Base-by-base conservation (phyloP, 2,329 filamentous ascomycete species). In the Ascochyta pisi region DNA sequence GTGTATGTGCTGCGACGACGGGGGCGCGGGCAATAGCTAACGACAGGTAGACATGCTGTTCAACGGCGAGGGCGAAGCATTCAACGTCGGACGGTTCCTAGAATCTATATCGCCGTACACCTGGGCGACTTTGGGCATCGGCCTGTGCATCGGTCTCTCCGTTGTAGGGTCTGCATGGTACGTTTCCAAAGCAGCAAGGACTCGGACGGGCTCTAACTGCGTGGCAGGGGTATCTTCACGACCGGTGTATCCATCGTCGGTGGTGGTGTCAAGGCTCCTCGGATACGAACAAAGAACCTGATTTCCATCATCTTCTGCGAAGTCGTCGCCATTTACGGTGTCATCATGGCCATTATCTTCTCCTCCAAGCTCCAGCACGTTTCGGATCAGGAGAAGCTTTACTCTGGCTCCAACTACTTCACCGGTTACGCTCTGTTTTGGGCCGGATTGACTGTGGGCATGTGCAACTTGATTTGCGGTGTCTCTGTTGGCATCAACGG, bases 271-370 rank as follows among this genome's bases (percentile, higher is more conserved):
- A 94, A 91, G 78, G 94, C 95, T 41, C 96, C 96, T 34, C 90
- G 95, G 70, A 99, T 99, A 80, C 91, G 95, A 77, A 99, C 95
- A 62, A 99, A 99, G 88, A 99, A 99, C 83, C 80, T 99, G 73
- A 98, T 99, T 77, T 98, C 94, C 71, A 99, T 99, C 79, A 98
- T 99, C 81, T 99, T 99, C 82, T 99, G 95, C 83, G 95, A 99
- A 81, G 95, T 99, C 73, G 95, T 99, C 72, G 95, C 95, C 78
- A 99, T 99, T 78, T 99, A 99, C 84, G 96, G 96, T 70, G 94
- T 99, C 79, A 99, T 99, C 81, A 99, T 99, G 92, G 90, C 93
- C 70, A 99, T 99, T 76, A 90, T 99, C 71, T 98, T 98, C 82
- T 96, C 93, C 40, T 85, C 93, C 60, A 96, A 97, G 79, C 81